These are phyloP conservation scores for Cadophora luteo-olivacea DNA, from an alignment of 2,329 filamentous ascomycete genomes.

Conservation along the genomic window DNA sequence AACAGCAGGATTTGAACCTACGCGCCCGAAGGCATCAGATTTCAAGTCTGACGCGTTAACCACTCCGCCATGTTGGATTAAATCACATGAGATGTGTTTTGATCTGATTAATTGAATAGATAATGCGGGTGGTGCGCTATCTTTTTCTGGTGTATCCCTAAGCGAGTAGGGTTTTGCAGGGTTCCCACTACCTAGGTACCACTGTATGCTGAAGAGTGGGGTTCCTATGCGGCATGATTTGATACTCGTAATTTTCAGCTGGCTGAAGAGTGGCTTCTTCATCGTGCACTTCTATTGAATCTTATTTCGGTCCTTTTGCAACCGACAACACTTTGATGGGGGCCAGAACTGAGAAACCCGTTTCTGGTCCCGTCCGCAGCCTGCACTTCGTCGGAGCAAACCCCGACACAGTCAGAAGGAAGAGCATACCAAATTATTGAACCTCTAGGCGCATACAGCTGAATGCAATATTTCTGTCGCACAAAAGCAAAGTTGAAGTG, in stretches of 20 bases:
- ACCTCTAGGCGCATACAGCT: not conserved
- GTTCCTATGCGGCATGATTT: not conserved
- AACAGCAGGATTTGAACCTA: constrained; percentile 25
- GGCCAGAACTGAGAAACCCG: not conserved
- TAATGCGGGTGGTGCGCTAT: not conserved
- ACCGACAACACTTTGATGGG: not conserved
- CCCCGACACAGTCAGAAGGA: constrained; percentile 2
- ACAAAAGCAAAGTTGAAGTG: not conserved
- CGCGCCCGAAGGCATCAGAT: constrained; percentile 22
- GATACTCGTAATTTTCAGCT: not conserved
- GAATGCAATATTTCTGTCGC: not conserved
- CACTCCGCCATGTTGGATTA: constrained; percentile 19
- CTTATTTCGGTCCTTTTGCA: no score
- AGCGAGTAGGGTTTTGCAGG: not conserved
- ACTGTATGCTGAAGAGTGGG: no score
- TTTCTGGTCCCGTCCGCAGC: not conserved
- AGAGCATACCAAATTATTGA: not conserved
- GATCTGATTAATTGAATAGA: not conserved
- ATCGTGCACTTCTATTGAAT: no score
- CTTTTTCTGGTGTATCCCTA: not conserved
- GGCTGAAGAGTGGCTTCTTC: no score
- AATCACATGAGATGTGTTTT: not conserved
- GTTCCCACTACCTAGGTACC: not conserved
- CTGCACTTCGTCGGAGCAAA: not conserved
- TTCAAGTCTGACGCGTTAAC: constrained; percentile 26